A percentile compares a stretch with the other conserved stretches of the same genome.
These are phyloP conservation scores for Penstemon newberryi DNA, from an alignment of 257 asterid species.

Conservation along the genomic window DNA sequence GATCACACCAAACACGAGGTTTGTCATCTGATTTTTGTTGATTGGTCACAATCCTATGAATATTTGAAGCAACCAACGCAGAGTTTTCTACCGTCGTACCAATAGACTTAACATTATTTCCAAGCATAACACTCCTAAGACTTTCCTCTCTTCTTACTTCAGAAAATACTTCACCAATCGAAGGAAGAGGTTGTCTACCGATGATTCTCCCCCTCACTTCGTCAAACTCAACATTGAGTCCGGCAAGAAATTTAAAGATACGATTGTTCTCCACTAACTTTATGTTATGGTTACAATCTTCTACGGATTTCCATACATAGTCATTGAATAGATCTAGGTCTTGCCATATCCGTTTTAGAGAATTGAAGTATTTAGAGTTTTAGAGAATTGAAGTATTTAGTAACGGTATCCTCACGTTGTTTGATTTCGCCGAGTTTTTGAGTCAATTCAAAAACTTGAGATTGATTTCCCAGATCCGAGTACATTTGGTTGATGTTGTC, in stretches of 20 bases:
- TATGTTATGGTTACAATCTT: neutral
- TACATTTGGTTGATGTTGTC: neutral
- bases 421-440: neutral
- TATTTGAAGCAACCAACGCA: too few relatives aligned
- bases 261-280: neutral
- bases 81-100: neutral
- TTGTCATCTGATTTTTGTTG: neutral
- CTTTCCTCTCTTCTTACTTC: neutral
- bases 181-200: neutral
- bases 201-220: neutral
- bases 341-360: neutral
- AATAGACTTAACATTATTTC: neutral
- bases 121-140: neutral
- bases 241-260: neutral
- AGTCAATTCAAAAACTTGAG: neutral
- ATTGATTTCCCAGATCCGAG: neutral
- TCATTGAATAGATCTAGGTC: neutral
- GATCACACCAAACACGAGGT: neutral
- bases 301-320: neutral
- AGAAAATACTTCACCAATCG: neutral
- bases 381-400: too few relatives aligned
- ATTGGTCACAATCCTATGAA: too few relatives aligned
- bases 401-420: neutral
- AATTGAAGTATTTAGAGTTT: too few relatives aligned
- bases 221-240: constrained; percentile 13